These are phyloP conservation scores for Capsella bursapastoris DNA, from an alignment of 345 rosid species.

Conservation along the genomic window DNA sequence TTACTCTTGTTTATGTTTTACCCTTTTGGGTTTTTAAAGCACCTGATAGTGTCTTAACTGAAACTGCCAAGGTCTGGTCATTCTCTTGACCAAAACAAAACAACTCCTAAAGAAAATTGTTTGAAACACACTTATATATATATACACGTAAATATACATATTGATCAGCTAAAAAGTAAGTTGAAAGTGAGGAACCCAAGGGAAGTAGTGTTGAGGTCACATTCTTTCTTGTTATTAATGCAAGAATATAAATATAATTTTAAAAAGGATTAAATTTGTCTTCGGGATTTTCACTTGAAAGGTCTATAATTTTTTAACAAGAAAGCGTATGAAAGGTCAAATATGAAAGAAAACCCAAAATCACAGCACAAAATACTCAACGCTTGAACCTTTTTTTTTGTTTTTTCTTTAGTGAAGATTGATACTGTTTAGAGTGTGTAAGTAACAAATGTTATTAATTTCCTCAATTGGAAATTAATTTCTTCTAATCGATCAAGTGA, in stretches of 20 bases:
- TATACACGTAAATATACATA: neutral
- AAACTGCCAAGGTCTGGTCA: slow-evolving; percentile 58
- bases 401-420: neutral
- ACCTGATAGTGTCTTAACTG: slow-evolving; percentile 54
- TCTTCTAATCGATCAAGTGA: slow-evolving; percentile 1
- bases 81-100: slow-evolving; percentile 52
- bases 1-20: slow-evolving; percentile 37
- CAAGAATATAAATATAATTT: too few species aligned
- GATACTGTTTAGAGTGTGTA: slow-evolving; percentile 5
- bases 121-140: slow-evolving; percentile 12
- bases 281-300: slow-evolving; percentile 44
- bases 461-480: neutral
- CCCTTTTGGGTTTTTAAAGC: slow-evolving; percentile 43
- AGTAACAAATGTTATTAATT: slow-evolving; percentile 10
- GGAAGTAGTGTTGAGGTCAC: slow-evolving; percentile 42
- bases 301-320: slow-evolving; percentile 37
- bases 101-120: slow-evolving; percentile 32
- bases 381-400: neutral
- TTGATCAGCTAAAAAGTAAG: slow-evolving; percentile 21
- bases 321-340: slow-evolving; percentile 47
- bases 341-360: slow-evolving; percentile 35
- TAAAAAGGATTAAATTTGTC: slow-evolving; percentile 17
- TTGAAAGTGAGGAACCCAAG: slow-evolving; percentile 40
- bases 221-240: slow-evolving; percentile 42
- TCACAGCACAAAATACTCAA: slow-evolving; percentile 9